Conservation (phyloP, 2,329 filamentous ascomycete genomes). For the Colletotrichum sansevieriae region DNA sequence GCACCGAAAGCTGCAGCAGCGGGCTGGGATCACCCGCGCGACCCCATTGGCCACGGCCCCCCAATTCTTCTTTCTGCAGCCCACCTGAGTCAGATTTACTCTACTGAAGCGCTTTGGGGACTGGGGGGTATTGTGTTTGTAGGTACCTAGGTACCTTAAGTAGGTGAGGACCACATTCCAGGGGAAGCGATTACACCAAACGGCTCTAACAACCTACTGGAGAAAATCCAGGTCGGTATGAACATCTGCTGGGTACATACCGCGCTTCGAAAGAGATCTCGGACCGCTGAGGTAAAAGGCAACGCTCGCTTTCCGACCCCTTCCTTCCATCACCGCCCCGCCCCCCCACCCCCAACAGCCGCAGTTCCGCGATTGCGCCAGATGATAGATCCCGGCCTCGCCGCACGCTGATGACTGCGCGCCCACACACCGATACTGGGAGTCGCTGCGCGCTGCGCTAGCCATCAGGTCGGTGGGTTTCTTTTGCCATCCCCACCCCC, state of each 20-base stretch:
- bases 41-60: conserved; percentile 24
- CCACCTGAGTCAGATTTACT: not conserved
- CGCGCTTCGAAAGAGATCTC: not conserved
- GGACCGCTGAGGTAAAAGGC: not conserved
- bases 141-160: not conserved
- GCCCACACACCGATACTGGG: not conserved
- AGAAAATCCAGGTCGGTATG: too few species aligned
- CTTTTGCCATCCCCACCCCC: conserved; percentile 16
- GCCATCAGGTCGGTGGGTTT: not conserved
- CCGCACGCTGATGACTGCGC: conserved; percentile 15
- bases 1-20: conserved; percentile 33
- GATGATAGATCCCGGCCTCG: conserved; percentile 32
- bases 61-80: conserved; percentile 15
- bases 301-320: not conserved
- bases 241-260: too few species aligned
- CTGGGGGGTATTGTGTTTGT: not conserved
- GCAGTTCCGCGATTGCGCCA: conserved; percentile 37
- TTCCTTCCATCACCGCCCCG: not conserved
- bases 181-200: too few species aligned
- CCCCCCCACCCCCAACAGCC: conserved; percentile 9
- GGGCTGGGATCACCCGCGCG: conserved; percentile 26
- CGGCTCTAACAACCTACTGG: too few species aligned
- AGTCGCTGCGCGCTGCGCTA: not conserved
- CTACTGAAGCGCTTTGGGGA: conserved; percentile 18
- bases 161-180: not conserved